Evolutionary conservation across 805 yeast species (phyloP), one percentile per base, ranked within the genome.

Genomic region (Starmerella powellii): DNA sequence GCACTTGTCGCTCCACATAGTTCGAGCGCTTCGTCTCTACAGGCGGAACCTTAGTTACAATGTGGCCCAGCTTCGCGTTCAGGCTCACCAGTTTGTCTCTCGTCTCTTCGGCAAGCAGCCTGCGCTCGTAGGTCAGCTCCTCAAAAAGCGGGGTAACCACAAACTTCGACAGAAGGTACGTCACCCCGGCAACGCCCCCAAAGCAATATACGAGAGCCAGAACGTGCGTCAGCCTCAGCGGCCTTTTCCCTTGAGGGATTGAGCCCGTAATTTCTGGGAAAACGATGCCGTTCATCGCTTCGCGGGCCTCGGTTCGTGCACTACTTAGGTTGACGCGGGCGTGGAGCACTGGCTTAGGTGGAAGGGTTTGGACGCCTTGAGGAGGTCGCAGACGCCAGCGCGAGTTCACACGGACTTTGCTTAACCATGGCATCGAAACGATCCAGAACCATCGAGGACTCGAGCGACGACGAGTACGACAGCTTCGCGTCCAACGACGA

Each of bases 91-190:
- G 52, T 26, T 51, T 42, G n/a, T 43, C 40, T 3, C 56, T 52
- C 8, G 59, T 59, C 29, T 50, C 53, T 19, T 44, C 48, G 11
- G 58, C 57, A 36, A 56, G 55, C 15, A 50, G 49, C n/a, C 55
- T 43, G 29, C 64, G 59, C 40, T 57, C 61, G 24, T 21, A 50
- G 4, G 60, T 51, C 10, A 61, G 57, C 48, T 61, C 61, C 16
- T 50, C 52, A 33, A 57, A 52, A 37, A 61, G 55, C 28, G 64
- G 64, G 23, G 45, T 44, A n/a, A 59, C 42, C 16, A 61, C 50
- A 37, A 57, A 51, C 41, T 57, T 58, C 31, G 60, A 54, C 12
- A 61, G 40, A 3, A 58, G 30, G 8, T 56, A 59, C 6, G 54
- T 31, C 16, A 56, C 41, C 0, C 58, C 58, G 2, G 58, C 42